Base-by-base conservation (phyloP, 805 yeast genomes). In the Candida wancherniae region DNA sequence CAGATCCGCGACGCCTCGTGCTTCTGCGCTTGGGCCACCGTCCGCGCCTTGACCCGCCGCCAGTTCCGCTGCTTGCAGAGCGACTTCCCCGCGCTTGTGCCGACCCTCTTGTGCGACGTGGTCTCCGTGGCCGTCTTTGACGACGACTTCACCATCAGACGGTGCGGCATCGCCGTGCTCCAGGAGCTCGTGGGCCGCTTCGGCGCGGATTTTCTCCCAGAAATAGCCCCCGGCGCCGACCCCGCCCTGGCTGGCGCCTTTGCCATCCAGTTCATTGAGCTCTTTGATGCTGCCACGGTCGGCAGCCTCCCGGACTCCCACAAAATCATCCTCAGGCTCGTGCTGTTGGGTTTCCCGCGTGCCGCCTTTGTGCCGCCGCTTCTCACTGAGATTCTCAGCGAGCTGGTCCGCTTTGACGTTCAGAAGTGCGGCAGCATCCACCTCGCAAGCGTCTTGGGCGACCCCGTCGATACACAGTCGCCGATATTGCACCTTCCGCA, bases 141-240 rank as follows among this genome's bases (percentile, higher is more conserved):
- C 50, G 59, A 67, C 14, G 95, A 87, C 33, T 60, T 85, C 12
- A 68, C 78, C 36, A 73, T 87, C 5, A 65, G 96, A 34, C 64
- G 94, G 35, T 88, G 96, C 11, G 80, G 88, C 1, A 66, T 85
- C 4, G 95, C 97, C 1, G 90, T 92, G 0, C 47, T 88, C 5
- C 97, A 88, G 50, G 97, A 88, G 47, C 65, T 82, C 10, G 51
- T 85, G 3, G 97, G 97, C 0, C 60, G 97, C 21, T 79, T 76
- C 49, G 84, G 84, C 2, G 1, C 57, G 57, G 9, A 19, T 34
- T 18, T 34, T 67, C 16, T 58, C 76, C 46, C 40, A 36, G 3
- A 29, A 42, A 4, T 36, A 26, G 29, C 29, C 19, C 31, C 13
- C 29, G 13, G 29, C 12, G 28, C 31, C 15, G 44, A 45, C 9